Evolutionary conservation across 1,139 yeast species (phyloP).

Genomic region (Suhomyces bolitotheri): DNA sequence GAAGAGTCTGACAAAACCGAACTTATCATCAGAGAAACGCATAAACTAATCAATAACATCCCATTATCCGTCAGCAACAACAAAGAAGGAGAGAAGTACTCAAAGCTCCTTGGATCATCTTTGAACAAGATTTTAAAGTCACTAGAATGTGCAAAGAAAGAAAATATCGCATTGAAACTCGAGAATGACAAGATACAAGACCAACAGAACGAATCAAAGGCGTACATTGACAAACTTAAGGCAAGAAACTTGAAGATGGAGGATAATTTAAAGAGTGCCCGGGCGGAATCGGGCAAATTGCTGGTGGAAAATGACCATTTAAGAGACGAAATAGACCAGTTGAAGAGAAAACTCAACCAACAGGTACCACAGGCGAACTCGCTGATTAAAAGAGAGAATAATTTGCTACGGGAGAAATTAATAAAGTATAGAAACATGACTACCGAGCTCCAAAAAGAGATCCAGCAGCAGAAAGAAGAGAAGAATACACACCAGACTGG

Average conservation of each 20-base stretch:
- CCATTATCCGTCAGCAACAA: slow-evolving; percentile 25
- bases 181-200: slow-evolving; percentile 18
- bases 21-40: slow-evolving; percentile 32
- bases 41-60: slow-evolving; percentile 26
- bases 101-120: slow-evolving; percentile 23
- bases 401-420: slow-evolving; percentile 34
- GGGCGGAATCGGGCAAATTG: slow-evolving; percentile 6
- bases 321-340: slow-evolving; percentile 15
- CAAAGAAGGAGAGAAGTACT: slow-evolving; percentile 31
- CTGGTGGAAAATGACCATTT: slow-evolving; percentile 14
- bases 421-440: slow-evolving; percentile 36
- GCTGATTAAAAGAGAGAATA: slow-evolving; percentile 28
- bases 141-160: slow-evolving; percentile 22
- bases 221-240: not conserved
- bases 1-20: slow-evolving; percentile 25
- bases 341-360: slow-evolving; percentile 14
- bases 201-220: not conserved
- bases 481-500: not conserved
- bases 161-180: slow-evolving; percentile 17
- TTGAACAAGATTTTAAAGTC: slow-evolving; percentile 25
- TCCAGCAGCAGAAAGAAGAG: slow-evolving; percentile 9
- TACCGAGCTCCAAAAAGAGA: slow-evolving; percentile 19
- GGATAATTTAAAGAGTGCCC: slow-evolving; percentile 1
- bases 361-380: slow-evolving; percentile 18
- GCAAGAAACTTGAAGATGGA: slow-evolving; percentile 5